Base-by-base conservation (phyloP, 192 early-diverging fungal genomes). In the Cetraspora pellucida region DNA sequence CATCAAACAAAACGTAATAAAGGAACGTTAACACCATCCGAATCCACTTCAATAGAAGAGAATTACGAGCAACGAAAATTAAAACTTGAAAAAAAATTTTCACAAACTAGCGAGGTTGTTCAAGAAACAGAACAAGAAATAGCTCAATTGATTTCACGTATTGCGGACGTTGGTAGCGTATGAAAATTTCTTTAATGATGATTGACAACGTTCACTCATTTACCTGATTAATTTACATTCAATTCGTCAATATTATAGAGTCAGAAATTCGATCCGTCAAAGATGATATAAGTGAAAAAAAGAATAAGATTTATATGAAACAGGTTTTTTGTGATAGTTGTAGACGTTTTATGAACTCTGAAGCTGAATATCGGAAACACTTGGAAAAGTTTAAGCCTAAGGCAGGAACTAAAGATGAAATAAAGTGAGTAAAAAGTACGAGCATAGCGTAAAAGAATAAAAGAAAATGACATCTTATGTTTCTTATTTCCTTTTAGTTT, bases 301-400 rank as follows among this genome's bases (percentile, higher is more conserved):
- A 64, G 19, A 75, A 45, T 61, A 75, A 75, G 16, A 60, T 75
- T 23, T 61, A 75, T 46, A 59, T 63, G 43, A 75, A 75, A 63
- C 11, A 50, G 23, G 13, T 28, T 13, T 75, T 63, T 28, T 31
- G 16, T 46, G 73, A 60, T 19, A 30, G 17, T 30, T 58, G 37
- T 49, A 54, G 46, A 9, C 10, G 3, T 13, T 47, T 75, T 57
- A 23, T 16, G 27, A 16, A 46, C 0, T 16, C 9, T 28, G 60
- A 43, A 27, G 21, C 16, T 30, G 47, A 75, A 61, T 64, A 75
- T 63, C 44, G 50, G 14, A 27, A 60, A 0, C 57, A 19, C 8
- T 25, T 75, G 43, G 60, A 46, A 47, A 31, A 58, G 57, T 58
- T 21, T 37, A 73, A 59, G 14, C 9, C 16, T 17, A 30, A 30